A percentile compares a stretch with the other conserved stretches of the same genome.
Evolutionary conservation across 2,329 filamentous ascomycete genomes (phyloP).

Genomic region (Trichoderma pleuroti): DNA sequence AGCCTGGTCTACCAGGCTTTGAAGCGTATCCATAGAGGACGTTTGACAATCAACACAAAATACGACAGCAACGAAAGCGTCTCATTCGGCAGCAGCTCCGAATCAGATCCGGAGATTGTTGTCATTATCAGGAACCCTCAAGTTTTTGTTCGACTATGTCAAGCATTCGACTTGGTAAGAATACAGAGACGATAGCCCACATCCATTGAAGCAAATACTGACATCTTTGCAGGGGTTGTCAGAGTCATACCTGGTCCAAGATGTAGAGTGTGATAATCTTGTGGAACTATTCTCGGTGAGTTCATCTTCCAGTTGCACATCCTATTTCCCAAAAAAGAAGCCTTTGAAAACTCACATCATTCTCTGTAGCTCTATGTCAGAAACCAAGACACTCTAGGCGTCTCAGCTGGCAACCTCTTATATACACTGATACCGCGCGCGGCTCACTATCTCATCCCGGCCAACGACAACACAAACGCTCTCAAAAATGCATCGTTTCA

Average conservation of each 20-base stretch:
- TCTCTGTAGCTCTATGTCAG: constrained; percentile 14
- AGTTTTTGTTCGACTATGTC: constrained; percentile 18
- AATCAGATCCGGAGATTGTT: not conserved
- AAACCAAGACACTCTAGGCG: constrained; percentile 4
- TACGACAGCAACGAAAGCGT: constrained; percentile 1
- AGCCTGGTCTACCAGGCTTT: constrained; percentile 8
- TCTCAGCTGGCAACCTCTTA: constrained; percentile 1
- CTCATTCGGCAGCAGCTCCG: not conserved
- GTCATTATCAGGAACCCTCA: constrained; percentile 12
- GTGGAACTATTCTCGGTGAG: constrained; percentile 18
- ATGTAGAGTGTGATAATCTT: constrained; percentile 19
- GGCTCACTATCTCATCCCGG: not conserved
- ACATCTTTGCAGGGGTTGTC: constrained; percentile 17
- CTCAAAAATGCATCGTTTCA: constrained; percentile 18
- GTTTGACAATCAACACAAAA: not conserved
- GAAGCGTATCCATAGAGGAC: constrained; percentile 12
- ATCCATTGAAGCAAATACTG: not conserved
- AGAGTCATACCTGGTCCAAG: constrained; percentile 21
- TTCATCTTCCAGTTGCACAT: not conserved
- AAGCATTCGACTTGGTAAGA: constrained; percentile 18
- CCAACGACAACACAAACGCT: constrained; percentile 9
- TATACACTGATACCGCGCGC: constrained; percentile 8
- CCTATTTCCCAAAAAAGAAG: too few relatives aligned
- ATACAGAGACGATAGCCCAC: not conserved
- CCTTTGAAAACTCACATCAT: not conserved